Evolutionary conservation across 78 protist species (phyloP).

Genomic region (Bodo saltans): DNA sequence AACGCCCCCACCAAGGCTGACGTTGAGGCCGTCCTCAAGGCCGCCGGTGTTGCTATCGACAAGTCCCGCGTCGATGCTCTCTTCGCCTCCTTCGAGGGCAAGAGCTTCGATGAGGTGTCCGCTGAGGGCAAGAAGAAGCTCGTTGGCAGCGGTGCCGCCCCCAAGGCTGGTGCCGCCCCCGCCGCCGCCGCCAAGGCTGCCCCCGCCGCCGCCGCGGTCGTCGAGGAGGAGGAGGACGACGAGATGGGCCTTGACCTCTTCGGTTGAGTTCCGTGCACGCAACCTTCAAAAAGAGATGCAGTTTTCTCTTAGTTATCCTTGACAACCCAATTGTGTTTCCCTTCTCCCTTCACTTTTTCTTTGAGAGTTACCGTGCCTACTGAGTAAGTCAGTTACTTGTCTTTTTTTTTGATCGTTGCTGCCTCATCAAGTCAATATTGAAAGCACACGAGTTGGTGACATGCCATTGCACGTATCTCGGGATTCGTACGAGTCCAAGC

Average conservation of each 20-base stretch:
- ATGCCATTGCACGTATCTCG: too few species aligned
- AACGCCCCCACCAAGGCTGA: conserved; percentile 46
- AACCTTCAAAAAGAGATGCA: too few species aligned
- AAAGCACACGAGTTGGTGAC: too few species aligned
- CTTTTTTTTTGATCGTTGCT: too few species aligned
- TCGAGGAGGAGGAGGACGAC: conserved; percentile 9
- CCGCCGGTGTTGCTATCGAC: conserved; percentile 67
- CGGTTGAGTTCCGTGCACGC: conserved; percentile 19
- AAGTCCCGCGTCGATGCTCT: conserved; percentile 21
- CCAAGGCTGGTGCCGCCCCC: conserved; percentile 9
- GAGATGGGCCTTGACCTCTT: conserved; percentile 44
- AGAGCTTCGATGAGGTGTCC: conserved; percentile 51
- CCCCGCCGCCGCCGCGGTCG: conserved; percentile 3
- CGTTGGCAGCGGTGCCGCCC: conserved; percentile 9
- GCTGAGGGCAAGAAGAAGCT: conserved; percentile 28
- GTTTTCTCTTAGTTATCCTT: too few species aligned
- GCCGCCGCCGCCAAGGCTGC: conserved; percentile 6
- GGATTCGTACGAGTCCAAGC: too few species aligned
- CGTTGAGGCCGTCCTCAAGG: conserved; percentile 46
- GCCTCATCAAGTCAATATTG: too few species aligned
- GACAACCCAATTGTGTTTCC: too few species aligned
- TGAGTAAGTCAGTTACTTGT: too few species aligned
- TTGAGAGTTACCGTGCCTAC: too few species aligned
- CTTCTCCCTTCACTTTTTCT: too few species aligned
- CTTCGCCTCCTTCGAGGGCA: conserved; percentile 56